A percentile compares a stretch with the other conserved stretches of the same genome.
Conservation (phyloP, 805 yeast species). For the Scheffersomyces ergatensis region DNA sequence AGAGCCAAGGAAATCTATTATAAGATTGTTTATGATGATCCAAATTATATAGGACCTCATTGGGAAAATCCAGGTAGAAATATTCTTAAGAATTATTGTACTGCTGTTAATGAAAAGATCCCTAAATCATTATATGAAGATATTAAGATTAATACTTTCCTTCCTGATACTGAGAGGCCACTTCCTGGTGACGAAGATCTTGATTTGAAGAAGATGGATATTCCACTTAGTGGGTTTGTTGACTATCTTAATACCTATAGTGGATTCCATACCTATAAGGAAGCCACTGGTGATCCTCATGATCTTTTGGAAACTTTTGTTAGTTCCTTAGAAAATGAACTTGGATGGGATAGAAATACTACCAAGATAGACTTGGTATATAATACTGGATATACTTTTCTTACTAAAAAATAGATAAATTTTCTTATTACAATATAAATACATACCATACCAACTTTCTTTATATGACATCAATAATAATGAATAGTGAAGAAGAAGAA, state of each 20-base stretch:
- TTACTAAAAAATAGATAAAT: constrained; percentile 26
- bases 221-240: constrained; percentile 45
- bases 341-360: constrained; percentile 46
- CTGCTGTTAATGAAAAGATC: constrained; percentile 38
- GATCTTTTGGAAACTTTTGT: constrained; percentile 33
- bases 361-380: constrained; percentile 43
- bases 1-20: constrained; percentile 28
- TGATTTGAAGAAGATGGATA: constrained; percentile 32
- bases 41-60: constrained; percentile 54
- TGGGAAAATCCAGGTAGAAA: constrained; percentile 88
- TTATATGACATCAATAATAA: too few species aligned
- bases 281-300: constrained; percentile 30
- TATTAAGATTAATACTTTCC: constrained; percentile 23
- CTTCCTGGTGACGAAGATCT: constrained; percentile 9
- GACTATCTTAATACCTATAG: constrained; percentile 70
- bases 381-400: constrained; percentile 51
- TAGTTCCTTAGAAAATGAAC: constrained; percentile 31
- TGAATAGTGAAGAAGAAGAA: not conserved
- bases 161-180: constrained; percentile 11
- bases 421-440: not conserved
- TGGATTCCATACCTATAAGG: constrained; percentile 57
- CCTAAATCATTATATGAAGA: constrained; percentile 44
- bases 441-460: too few species aligned
- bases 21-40: constrained; percentile 40
- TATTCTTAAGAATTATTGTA: constrained; percentile 44